phyloP scores from a whole-genome alignment of 805 yeast species.

The Saccharomycopsis schoenii region DNA sequence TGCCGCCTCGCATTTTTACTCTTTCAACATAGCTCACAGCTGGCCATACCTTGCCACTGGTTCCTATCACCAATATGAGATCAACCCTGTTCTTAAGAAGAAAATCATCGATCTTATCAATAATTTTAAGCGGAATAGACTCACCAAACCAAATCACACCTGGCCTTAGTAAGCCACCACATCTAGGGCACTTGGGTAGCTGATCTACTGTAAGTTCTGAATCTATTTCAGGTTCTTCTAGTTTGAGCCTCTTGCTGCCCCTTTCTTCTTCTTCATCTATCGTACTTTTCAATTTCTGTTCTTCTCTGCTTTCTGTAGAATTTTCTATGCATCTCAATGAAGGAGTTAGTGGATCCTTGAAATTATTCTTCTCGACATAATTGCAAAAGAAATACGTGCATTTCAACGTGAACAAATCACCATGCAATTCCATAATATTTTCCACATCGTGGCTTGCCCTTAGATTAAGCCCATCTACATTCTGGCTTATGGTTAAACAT shows the following conservation, averaged over 20 bases:
- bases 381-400: conserved; percentile 74
- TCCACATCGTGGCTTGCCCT: conserved; percentile 52
- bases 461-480: conserved; percentile 65
- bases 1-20: conserved; percentile 62
- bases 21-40: conserved; percentile 86
- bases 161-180: conserved; percentile 66
- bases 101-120: conserved; percentile 64
- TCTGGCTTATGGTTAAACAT: conserved; percentile 68
- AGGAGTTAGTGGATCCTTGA: conserved; percentile 48
- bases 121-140: conserved; percentile 52
- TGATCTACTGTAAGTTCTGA: conserved; percentile 40
- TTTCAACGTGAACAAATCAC: conserved; percentile 58
- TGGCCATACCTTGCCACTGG: conserved; percentile 82
- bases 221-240: conserved; percentile 33
- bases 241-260: not conserved
- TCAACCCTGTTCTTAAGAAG: conserved; percentile 48
- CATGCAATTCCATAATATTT: conserved; percentile 64
- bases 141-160: conserved; percentile 98
- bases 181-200: conserved; percentile 70
- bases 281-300: not conserved
- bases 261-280: conserved; percentile 4
- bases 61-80: conserved; percentile 72
- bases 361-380: conserved; percentile 43
- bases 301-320: conserved; percentile 7
- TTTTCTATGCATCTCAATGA: conserved; percentile 29